phyloP scores from a whole-genome alignment of 164 flowering plant species.

The Magnolia kwangsiensis region DNA sequence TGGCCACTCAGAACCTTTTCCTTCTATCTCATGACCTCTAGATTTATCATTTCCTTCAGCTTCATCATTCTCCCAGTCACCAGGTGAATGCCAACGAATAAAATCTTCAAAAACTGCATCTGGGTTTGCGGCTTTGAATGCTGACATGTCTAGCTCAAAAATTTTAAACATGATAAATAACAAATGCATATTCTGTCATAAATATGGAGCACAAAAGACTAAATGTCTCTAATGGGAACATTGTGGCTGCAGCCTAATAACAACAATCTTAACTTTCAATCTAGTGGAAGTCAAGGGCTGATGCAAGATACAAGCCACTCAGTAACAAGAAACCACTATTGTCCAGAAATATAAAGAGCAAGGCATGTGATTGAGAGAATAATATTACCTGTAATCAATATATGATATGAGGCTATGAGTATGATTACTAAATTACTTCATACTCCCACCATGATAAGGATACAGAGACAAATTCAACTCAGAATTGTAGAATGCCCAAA shows the following conservation, averaged over 20 bases:
- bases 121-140: slow-evolving; percentile 97
- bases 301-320: not conserved
- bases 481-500: not conserved
- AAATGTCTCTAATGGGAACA: not conserved
- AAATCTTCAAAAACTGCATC: slow-evolving; percentile 94
- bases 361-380: not conserved
- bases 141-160: slow-evolving; percentile 80
- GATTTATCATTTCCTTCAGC: slow-evolving; percentile 9
- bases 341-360: not conserved
- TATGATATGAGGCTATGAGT: not conserved
- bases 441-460: not conserved
- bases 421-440: not conserved
- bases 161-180: not conserved
- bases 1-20: slow-evolving; percentile 55
- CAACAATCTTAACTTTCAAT: not conserved
- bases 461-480: not conserved
- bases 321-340: not conserved
- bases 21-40: slow-evolving; percentile 7
- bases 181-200: not conserved
- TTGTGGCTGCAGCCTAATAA: not conserved
- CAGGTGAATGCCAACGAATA: slow-evolving; percentile 98
- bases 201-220: not conserved
- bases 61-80: slow-evolving; percentile 72
- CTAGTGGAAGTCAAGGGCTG: not conserved
- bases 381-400: not conserved